Base-by-base conservation (phyloP, 2,329 filamentous ascomycete genomes). In the Hypomyces perniciosus region DNA sequence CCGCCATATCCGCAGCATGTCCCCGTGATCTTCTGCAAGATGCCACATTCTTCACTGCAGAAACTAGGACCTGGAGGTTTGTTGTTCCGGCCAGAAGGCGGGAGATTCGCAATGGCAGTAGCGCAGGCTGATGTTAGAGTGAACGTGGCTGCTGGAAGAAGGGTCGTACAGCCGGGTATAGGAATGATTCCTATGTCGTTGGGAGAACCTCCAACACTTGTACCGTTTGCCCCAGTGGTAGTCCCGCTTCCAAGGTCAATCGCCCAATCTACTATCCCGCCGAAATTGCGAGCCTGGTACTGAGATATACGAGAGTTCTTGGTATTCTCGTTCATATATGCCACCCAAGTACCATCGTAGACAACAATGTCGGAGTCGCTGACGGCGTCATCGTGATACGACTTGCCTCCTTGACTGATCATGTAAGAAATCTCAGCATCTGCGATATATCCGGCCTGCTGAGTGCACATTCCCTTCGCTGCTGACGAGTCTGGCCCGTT, bases 401-500 rank as follows among this genome's bases (percentile, higher is more conserved):
- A 20, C 20, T 20, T 20, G 20, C 20, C 20, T 20, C 20, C 20
- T 20, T 20, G 20, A 20, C 20, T 49, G 13, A 56, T 39, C 20
- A 57, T 59, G 8, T 57, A 55, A 0, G 53, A 28, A 27, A 68
- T 61, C 46, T 65, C 64, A 12, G 53, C 57, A 40, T 62, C 54
- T 6, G 59, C 40, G 31, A 65, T 56, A 13, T 65, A 65, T 4
- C 64, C 64, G 6, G 47, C 45, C 2, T 58, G 61, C 2, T 49
- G 45, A 1, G 63, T 66, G 50, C 63, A 66, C 3, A 20, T 35
- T 8, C 62, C 63, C 28, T 37, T 37, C 6, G 44, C 30, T 5
- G 44, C 44, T 37, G 12, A 38, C 27, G 13, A 10, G 7, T 30
- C 12, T 6, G 41, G 9, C 44, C 62, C 63, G 0, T 46, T 52